Base-by-base conservation (phyloP, 108 stramenopile species). In the Fragilariopsis cylindrus region DNA sequence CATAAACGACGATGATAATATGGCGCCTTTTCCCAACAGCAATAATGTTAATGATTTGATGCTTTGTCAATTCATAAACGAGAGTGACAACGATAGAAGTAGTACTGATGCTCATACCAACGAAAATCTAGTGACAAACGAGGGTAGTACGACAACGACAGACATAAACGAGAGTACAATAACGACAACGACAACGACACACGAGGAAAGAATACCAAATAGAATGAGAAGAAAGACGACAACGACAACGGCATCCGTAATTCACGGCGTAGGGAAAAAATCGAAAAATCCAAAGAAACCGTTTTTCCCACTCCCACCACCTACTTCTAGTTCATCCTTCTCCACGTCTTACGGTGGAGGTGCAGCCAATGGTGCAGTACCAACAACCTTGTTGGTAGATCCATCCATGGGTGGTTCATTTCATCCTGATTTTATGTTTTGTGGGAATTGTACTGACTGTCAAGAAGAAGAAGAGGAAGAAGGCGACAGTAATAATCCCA, bases 361-460 rank as follows among this genome's bases (percentile, higher is more conserved):
- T 60, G 19, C 58, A 7, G 30, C 58, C 39, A 18, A 42, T 42
- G 65, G 46, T 8, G 30, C 63, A 43, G 1, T n/a, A 53, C 52
- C 52, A 53, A 12, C 15, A 15, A 12, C 52, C 12, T 53, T n/a
- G 15, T 12, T 12, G 12, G 15, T 53, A 15, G 12, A 12, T 12
- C 15, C 52, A n/a, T 53, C 52, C 19, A 11, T 18, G 21, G 11
- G 16, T 62, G 39, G 4, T 48, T 48, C 69, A 5, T 81, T 60
- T 56, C 79, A 86, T 74, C 82, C 85, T 4, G 80, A 81, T 60
- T 81, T 80, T 45, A 79, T 87, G 81, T 87, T 84, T 64, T 87
- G 86, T 56, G 86, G 86, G 3, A 48, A 72, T 9, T 84, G 83
- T 53, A 72, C 78, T 5, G 62, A 65, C 9, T 78, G 76, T 69